Conservation (phyloP, 768 basidiomycete species). For the Rhodotorula paludigena region DNA sequence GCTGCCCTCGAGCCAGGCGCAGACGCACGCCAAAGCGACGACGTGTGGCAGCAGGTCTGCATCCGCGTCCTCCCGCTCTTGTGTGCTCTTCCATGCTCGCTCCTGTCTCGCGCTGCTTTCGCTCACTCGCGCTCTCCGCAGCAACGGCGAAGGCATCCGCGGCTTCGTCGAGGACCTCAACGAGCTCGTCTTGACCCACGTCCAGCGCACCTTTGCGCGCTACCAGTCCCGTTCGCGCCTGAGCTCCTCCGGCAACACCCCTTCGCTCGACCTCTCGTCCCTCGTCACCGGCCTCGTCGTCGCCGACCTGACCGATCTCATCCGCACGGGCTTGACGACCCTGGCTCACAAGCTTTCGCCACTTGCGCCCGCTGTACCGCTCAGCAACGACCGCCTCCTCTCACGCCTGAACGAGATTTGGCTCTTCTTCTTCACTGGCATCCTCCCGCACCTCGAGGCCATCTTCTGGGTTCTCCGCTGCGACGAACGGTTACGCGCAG, state of each 20-base stretch:
- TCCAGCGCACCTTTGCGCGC: constrained; percentile 34
- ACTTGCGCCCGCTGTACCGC: background rate
- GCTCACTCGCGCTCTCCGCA: background rate
- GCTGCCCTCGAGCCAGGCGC: constrained; percentile 23
- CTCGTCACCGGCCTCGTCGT: constrained; percentile 35
- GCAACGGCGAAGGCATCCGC: constrained; percentile 43
- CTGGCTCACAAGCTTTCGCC: constrained; percentile 38
- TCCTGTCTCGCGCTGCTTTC: background rate
- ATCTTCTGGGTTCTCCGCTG: constrained; percentile 43
- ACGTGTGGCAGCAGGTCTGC: constrained; percentile 43
- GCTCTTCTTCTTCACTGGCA: constrained; percentile 44
- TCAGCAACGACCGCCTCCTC: constrained; percentile 36
- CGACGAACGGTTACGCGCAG: constrained; percentile 34
- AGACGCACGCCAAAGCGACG: constrained; percentile 22
- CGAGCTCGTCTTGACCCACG: constrained; percentile 35
- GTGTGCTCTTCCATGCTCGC: constrained; percentile 7
- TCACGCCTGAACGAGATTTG: constrained; percentile 42
- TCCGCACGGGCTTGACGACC: constrained; percentile 39
- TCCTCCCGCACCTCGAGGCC: constrained; percentile 44
- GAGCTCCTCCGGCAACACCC: background rate
- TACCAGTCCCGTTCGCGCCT: background rate
- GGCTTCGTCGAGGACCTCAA: constrained; percentile 42
- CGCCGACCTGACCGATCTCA: constrained; percentile 38
- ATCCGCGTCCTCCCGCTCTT: constrained; percentile 41
- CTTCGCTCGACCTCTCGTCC: constrained; percentile 16